These are phyloP conservation scores for Chlamydomonas schloesseri DNA, from an alignment of 139 green algal genomes.

Conservation along the genomic window DNA sequence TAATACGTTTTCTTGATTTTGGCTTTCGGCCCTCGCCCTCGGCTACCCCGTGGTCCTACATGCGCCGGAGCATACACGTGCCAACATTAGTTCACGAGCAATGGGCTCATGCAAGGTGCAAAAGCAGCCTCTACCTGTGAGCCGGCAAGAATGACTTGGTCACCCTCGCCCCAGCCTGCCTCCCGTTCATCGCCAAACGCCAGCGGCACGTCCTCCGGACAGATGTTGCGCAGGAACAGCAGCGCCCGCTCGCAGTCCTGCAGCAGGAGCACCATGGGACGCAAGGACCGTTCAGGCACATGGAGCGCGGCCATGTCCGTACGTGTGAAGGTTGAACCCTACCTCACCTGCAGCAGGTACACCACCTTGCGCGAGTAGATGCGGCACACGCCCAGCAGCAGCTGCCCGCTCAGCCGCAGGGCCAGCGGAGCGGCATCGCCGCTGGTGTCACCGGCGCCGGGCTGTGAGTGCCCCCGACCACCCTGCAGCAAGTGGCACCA, in stretches of 20 bases:
- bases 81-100: too few relatives aligned
- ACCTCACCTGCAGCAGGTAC: constrained; percentile 64
- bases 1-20: too few relatives aligned
- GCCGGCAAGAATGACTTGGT: background rate
- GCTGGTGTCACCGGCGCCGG: background rate
- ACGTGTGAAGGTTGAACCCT: too few relatives aligned
- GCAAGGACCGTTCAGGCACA: too few relatives aligned
- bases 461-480: background rate
- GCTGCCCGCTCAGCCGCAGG: constrained; percentile 92
- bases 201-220: background rate
- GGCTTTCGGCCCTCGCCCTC: too few relatives aligned
- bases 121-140: too few relatives aligned
- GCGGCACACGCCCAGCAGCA: constrained; percentile 95
- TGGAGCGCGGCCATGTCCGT: too few relatives aligned
- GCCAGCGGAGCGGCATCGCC: constrained; percentile 85
- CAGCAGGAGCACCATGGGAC: too few relatives aligned
- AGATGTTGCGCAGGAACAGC: background rate
- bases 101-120: too few relatives aligned
- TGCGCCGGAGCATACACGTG: too few relatives aligned
- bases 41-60: too few relatives aligned
- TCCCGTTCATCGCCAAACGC: background rate
- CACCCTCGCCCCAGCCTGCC: background rate
- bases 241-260: constrained; percentile 29
- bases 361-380: constrained; percentile 92
- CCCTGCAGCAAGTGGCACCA: background rate